A percentile compares a stretch with the other conserved stretches of the same genome.
These are phyloP conservation scores for Diddensiella transvaalensis DNA, from an alignment of 805 yeast species.

Conservation along the genomic window DNA sequence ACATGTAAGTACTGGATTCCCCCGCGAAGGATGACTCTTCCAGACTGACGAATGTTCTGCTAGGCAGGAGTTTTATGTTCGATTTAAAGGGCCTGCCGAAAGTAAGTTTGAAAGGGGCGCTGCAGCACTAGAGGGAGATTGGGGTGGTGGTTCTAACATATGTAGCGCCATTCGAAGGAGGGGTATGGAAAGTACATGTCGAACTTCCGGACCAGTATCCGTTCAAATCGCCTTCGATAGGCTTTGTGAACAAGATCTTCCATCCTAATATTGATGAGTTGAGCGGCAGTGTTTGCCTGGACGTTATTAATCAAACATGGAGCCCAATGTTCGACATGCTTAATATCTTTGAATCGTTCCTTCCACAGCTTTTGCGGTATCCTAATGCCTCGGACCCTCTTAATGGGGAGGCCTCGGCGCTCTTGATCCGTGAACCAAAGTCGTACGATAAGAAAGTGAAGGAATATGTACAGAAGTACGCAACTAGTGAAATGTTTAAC, in stretches of 20 bases:
- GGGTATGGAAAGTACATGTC: conserved; percentile 86
- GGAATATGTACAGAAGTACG: conserved; percentile 69
- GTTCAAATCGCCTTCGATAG: conserved; percentile 92
- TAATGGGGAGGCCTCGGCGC: conserved; percentile 82
- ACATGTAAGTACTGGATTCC: conserved; percentile 41
- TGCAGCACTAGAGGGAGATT: too few relatives aligned
- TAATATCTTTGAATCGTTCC: conserved; percentile 86
- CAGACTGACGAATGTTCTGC: not conserved
- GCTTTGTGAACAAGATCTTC: conserved; percentile 83
- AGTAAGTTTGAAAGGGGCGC: too few relatives aligned
- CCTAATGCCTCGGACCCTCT: conserved; percentile 95
- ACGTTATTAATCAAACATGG: conserved; percentile 97
- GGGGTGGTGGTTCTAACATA: not conserved
- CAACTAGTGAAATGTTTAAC: conserved; percentile 48
- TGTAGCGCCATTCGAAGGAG: conserved; percentile 81
- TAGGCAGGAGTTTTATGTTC: conserved; percentile 79
- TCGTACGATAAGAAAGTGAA: conserved; percentile 63
- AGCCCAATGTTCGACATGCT: conserved; percentile 88
- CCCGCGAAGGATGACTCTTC: too few relatives aligned
- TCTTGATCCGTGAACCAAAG: conserved; percentile 65
- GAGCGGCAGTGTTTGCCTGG: conserved; percentile 87
- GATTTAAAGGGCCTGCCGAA: conserved; percentile 80
- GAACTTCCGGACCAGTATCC: conserved; percentile 96
- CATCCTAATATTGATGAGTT: conserved; percentile 95
- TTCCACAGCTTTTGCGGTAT: conserved; percentile 86